These are phyloP conservation scores for Pythium rishiriense DNA, from an alignment of 352 stramenopile species.

Conservation along the genomic window DNA sequence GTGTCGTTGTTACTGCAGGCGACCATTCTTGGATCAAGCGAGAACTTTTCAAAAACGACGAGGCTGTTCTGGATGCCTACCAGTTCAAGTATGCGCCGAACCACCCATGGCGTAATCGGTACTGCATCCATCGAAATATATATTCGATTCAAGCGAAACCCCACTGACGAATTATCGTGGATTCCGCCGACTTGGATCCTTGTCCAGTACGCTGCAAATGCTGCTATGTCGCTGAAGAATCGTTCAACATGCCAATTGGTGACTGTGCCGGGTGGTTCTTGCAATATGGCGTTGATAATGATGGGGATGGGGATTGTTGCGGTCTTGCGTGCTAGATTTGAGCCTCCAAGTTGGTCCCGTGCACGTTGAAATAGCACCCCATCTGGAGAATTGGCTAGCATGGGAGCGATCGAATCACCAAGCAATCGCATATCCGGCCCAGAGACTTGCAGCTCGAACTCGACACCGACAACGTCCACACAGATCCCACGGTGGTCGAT, in stretches of 20 bases:
- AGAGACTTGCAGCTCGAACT: slow-evolving; percentile 7
- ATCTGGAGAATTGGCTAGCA: not conserved
- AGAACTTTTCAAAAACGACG: not conserved
- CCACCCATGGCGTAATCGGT: slow-evolving; percentile 5
- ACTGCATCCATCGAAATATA: slow-evolving; percentile 1
- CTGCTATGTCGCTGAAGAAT: slow-evolving; percentile 9
- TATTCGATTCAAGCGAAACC: slow-evolving; percentile 7
- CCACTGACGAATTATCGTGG: not conserved
- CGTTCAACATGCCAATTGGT: slow-evolving; percentile 5
- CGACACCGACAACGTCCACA: slow-evolving; percentile 5
- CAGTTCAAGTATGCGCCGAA: not conserved
- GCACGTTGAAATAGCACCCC: not conserved
- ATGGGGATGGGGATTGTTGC: not conserved
- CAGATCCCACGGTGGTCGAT: not conserved
- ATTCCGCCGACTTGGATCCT: not conserved
- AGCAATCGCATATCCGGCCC: not conserved
- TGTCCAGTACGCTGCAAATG: not conserved
- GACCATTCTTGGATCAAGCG: slow-evolving; percentile 13
- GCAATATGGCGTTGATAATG: not conserved
- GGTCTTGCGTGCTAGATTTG: not conserved
- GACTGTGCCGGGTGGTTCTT: not conserved
- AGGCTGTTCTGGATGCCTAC: not conserved
- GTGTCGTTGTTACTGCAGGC: not conserved
- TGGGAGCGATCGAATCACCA: not conserved
- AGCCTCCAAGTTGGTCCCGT: not conserved